Evolutionary conservation across 225 moss, liverwort and hornwort genomes (phyloP).

Genomic region (Pleurozium schreberi): DNA sequence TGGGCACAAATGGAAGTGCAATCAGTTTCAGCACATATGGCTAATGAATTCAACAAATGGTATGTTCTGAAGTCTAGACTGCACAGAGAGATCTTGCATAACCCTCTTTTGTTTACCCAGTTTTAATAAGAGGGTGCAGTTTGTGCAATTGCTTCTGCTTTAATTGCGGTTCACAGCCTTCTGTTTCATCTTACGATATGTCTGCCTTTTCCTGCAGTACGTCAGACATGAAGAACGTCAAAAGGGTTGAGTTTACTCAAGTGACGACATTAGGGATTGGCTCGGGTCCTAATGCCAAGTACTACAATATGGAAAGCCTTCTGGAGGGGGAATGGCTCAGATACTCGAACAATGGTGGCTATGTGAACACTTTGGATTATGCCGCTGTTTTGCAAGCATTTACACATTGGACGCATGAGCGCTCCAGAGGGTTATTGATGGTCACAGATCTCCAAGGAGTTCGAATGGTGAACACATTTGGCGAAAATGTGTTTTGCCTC

Average conservation of each 20-base stretch:
- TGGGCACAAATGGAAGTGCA: constrained; percentile 96
- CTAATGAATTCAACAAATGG: constrained; percentile 67
- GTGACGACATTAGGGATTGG: constrained; percentile 73
- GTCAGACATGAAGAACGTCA: constrained; percentile 42
- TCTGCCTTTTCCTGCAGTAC: constrained; percentile 22
- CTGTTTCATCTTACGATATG: neutral
- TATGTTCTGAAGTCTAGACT: neutral
- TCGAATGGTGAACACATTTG: constrained; percentile 29
- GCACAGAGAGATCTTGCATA: neutral
- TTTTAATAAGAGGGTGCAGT: neutral
- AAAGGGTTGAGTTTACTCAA: constrained; percentile 77
- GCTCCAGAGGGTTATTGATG: constrained; percentile 73
- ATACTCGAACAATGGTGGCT: constrained; percentile 82
- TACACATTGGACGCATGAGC: constrained; percentile 88
- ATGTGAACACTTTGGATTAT: constrained; percentile 83
- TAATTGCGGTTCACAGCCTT: neutral
- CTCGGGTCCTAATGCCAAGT: constrained; percentile 27
- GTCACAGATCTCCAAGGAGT: constrained; percentile 95
- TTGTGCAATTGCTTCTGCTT: neutral
- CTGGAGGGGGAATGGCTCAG: constrained; percentile 82
- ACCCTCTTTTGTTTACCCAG: neutral
- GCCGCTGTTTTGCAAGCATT: constrained; percentile 89
- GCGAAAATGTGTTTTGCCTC: constrained; percentile 67
- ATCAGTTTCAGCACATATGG: constrained; percentile 85
- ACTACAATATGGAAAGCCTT: constrained; percentile 82